These are phyloP conservation scores for Fraxinus americana DNA, from an alignment of 257 asterid genomes.

Conservation along the genomic window DNA sequence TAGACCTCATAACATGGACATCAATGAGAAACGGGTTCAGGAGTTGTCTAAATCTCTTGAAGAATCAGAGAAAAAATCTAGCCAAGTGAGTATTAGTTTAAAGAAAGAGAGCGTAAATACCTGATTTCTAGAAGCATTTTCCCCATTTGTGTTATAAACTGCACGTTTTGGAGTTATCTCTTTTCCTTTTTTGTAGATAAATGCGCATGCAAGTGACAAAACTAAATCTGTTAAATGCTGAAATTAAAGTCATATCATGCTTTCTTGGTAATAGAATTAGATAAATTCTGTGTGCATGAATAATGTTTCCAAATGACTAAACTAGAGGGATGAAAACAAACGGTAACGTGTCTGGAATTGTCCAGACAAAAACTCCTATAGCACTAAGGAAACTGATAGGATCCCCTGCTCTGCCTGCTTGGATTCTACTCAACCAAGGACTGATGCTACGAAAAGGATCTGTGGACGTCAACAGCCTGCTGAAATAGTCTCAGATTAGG, in stretches of 20 bases:
- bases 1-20: conserved; percentile 54
- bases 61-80: conserved; percentile 71
- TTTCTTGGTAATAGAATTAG: neutral
- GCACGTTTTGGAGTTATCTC: neutral
- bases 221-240: neutral
- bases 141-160: neutral
- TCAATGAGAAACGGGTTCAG: conserved; percentile 67
- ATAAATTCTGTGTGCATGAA: neutral
- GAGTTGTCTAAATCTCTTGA: conserved; percentile 88
- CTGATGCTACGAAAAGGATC: no score
- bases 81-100: conserved; percentile 58
- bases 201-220: neutral
- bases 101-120: conserved; percentile 10
- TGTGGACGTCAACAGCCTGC: no score
- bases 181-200: neutral
- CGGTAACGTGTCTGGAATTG: neutral
- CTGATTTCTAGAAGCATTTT: neutral
- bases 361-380: neutral
- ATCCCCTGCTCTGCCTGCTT: no score
- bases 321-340: neutral
- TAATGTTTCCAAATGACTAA: neutral
- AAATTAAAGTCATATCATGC: neutral
- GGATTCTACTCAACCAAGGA: no score
- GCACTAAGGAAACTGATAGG: neutral
- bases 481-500: no score